A percentile compares a stretch with the other conserved stretches of the same genome.
Evolutionary conservation across 2,329 filamentous ascomycete species (phyloP).

Genomic region (Fulvia fulva): DNA sequence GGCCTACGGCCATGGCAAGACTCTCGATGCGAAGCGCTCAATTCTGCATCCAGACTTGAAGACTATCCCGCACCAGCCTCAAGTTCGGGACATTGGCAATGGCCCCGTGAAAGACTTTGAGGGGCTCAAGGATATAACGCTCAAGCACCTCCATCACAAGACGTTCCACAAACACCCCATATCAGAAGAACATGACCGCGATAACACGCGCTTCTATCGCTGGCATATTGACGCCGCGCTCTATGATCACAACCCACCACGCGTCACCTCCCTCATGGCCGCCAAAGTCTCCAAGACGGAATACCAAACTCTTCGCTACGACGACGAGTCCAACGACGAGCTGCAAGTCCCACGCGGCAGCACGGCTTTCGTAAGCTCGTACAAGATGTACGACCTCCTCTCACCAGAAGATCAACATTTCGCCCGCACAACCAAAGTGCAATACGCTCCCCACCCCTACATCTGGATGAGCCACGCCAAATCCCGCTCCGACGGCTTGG

Average conservation of each 20-base stretch:
- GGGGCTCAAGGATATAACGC: conserved; percentile 62
- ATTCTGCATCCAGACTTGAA: conserved; percentile 77
- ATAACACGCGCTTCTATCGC: conserved; percentile 62
- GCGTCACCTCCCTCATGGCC: conserved; percentile 68
- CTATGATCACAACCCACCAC: conserved; percentile 69
- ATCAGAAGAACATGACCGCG: conserved; percentile 56
- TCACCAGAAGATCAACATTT: conserved; percentile 64
- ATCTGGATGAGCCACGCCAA: conserved; percentile 73
- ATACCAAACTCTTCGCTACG: conserved; percentile 65
- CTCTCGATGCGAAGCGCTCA: conserved; percentile 60
- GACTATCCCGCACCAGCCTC: conserved; percentile 73
- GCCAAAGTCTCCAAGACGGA: conserved; percentile 67
- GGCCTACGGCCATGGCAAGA: conserved; percentile 73
- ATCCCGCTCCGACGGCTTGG: conserved; percentile 65
- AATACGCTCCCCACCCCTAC: conserved; percentile 76
- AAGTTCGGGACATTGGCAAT: conserved; percentile 77
- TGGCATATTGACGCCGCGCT: conserved; percentile 80
- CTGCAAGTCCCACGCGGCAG: conserved; percentile 68
- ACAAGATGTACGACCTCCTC: conserved; percentile 66
- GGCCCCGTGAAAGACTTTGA: conserved; percentile 67
- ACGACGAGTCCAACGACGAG: conserved; percentile 65
- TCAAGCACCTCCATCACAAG: conserved; percentile 72
- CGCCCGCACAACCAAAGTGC: conserved; percentile 61
- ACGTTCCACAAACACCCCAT: conserved; percentile 68
- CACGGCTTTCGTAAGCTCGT: conserved; percentile 70